Base-by-base conservation (phyloP, 345 rosid species). In the Salix arbutifolia region DNA sequence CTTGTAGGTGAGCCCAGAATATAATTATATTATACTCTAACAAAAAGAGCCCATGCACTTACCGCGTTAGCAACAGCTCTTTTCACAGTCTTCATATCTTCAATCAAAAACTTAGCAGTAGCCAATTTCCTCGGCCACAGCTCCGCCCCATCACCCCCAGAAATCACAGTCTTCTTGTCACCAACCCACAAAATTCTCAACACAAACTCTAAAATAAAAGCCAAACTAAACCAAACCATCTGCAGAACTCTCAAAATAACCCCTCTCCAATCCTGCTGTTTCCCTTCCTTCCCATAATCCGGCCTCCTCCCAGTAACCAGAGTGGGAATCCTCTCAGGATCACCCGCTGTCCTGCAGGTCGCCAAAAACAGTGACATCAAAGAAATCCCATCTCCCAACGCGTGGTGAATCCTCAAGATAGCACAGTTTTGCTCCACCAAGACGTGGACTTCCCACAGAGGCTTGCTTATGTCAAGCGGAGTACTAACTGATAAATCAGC, bases 141-240 rank as follows among this genome's bases (percentile, higher is more conserved):
- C 87, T 91, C 92, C 84, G 84, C 88, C 50, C 90, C 91, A 0
- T 74, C 86, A 25, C 91, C 93, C 23, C 93, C 91, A 28, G 81
- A 73, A 3, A 86, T 76, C 66, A n/a, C 82, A 26, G 88, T 88
- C 69, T 81, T 78, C 81, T 74, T 61, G 31, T 91, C 91, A 30
- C 80, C 17, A 65, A 84, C 71, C 79, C 81, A 85, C 67, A 85
- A 38, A 40, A 33, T 23, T 71, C 87, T 87, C 78, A 70, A 6
- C 28, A 74, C 21, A 65, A 89, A 89, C 70, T 85, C 85, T 70
- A 77, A 8, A 5, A 53, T 44, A 28, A 74, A 89, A 12, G 84
- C 77, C 48, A 88, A 21, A 53, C 79, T 84, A 61, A 83, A 87
- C 78, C 83, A 77, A 19, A 83, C 68, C 89, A 80, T 77, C 80